Conservation (phyloP, 176 grass and related monocot genomes). For the Phyllostachys edulis region DNA sequence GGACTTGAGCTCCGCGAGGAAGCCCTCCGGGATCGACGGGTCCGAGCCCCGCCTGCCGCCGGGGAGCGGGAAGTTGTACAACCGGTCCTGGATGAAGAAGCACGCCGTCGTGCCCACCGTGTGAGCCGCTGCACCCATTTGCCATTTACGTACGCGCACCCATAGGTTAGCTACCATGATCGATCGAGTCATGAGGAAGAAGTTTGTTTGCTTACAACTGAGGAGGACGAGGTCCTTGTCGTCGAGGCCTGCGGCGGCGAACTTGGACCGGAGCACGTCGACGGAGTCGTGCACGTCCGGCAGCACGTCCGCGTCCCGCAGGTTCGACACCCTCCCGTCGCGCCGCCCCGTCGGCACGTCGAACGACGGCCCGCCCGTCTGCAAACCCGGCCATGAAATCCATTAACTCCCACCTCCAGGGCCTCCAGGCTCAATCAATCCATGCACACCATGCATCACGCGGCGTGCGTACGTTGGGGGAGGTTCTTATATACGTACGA, state of each 20-base stretch:
- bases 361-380: slow-evolving; percentile 72
- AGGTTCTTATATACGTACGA: slow-evolving; percentile 21
- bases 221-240: slow-evolving; percentile 84
- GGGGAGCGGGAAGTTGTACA: slow-evolving; percentile 66
- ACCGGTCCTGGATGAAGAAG: slow-evolving; percentile 75
- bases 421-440: background rate
- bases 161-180: background rate
- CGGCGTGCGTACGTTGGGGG: background rate
- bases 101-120: slow-evolving; percentile 91
- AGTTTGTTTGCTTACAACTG: slow-evolving; percentile 27
- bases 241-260: slow-evolving; percentile 62
- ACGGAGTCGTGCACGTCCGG: slow-evolving; percentile 60
- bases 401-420: background rate
- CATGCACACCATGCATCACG: background rate
- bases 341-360: slow-evolving; percentile 71
- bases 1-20: slow-evolving; percentile 59
- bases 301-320: slow-evolving; percentile 53
- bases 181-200: background rate
- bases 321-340: slow-evolving; percentile 53
- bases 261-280: slow-evolving; percentile 56
- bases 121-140: slow-evolving; percentile 56
- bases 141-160: background rate
- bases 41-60: slow-evolving; percentile 41
- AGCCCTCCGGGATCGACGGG: slow-evolving; percentile 51
- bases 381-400: background rate